phyloP scores from a whole-genome alignment of 1,139 yeast genomes.

The Williopsis jadinii region DNA sequence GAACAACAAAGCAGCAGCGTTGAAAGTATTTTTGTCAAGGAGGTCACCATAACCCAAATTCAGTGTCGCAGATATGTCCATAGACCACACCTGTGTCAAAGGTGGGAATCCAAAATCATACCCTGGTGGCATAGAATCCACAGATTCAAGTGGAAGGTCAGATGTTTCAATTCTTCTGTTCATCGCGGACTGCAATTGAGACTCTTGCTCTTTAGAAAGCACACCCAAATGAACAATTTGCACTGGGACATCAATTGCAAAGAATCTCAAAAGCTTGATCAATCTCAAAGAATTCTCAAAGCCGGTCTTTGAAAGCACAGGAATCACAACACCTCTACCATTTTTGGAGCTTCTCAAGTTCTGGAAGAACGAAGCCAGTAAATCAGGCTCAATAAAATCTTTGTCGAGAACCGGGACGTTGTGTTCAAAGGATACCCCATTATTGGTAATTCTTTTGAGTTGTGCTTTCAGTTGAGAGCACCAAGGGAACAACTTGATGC shows the following conservation, averaged over 20 bases:
- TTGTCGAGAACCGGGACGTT: too few relatives aligned
- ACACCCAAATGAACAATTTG: constrained; percentile 46
- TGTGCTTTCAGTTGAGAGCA: constrained; percentile 1
- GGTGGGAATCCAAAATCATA: background rate
- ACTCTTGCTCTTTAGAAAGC: constrained; percentile 17
- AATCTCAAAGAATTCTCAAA: constrained; percentile 33
- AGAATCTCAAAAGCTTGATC: constrained; percentile 38
- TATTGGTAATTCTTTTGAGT: too few relatives aligned
- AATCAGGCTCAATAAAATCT: constrained; percentile 1
- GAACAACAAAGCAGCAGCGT: constrained; percentile 35
- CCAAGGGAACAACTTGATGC: constrained; percentile 13
- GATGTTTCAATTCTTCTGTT: too few relatives aligned
- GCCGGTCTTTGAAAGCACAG: constrained; percentile 39
- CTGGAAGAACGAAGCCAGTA: constrained; percentile 31
- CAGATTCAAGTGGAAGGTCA: background rate
- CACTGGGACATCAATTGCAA: constrained; percentile 42
- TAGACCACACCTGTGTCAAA: too few relatives aligned
- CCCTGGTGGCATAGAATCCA: background rate
- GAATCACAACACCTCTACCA: constrained; percentile 44
- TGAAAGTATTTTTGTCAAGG: constrained; percentile 4
- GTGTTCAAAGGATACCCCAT: too few relatives aligned
- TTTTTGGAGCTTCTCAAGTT: constrained; percentile 28
- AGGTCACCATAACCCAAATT: too few relatives aligned
- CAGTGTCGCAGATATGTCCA: too few relatives aligned
- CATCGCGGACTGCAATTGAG: background rate